phyloP scores from a whole-genome alignment of 768 basidiomycete genomes.

The Lentinula lateritia region DNA sequence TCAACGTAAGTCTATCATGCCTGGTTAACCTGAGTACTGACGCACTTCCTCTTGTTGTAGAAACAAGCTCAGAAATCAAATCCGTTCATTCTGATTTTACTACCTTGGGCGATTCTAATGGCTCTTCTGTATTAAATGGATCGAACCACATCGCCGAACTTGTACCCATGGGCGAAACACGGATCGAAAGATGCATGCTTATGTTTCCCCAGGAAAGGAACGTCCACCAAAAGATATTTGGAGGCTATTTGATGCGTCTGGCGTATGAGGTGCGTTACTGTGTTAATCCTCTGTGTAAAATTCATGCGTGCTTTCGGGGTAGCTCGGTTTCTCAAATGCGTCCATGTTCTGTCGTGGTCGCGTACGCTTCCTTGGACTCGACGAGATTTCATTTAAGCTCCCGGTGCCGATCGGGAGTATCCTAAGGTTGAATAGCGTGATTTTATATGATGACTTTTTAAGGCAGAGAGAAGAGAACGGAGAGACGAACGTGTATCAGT shows the following conservation, averaged over 20 bases:
- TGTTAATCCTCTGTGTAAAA: not conserved
- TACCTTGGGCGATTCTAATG: not conserved
- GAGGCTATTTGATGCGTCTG: conserved; percentile 56
- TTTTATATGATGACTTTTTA: conserved; percentile 28
- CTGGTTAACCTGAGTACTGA: not conserved
- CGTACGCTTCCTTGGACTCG: conserved; percentile 71
- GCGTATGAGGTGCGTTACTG: conserved; percentile 55
- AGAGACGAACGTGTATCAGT: not conserved
- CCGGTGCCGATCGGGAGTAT: conserved; percentile 86
- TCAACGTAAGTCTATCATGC: not conserved
- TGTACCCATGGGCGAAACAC: conserved; percentile 74
- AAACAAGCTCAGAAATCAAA: not conserved
- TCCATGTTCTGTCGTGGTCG: conserved; percentile 61
- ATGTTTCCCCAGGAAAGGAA: conserved; percentile 88
- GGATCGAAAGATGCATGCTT: conserved; percentile 60
- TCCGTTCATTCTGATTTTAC: not conserved
- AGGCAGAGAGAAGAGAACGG: not conserved
- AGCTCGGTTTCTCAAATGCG: conserved; percentile 73
- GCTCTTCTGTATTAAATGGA: no score
- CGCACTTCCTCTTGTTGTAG: not conserved
- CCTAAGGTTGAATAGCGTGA: conserved; percentile 63
- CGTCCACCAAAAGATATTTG: conserved; percentile 81
- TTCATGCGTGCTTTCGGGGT: not conserved
- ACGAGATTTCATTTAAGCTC: conserved; percentile 71
- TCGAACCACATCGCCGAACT: conserved; percentile 30